phyloP scores from a whole-genome alignment of 2,329 filamentous ascomycete species.

The Juglanconis sp. region DNA sequence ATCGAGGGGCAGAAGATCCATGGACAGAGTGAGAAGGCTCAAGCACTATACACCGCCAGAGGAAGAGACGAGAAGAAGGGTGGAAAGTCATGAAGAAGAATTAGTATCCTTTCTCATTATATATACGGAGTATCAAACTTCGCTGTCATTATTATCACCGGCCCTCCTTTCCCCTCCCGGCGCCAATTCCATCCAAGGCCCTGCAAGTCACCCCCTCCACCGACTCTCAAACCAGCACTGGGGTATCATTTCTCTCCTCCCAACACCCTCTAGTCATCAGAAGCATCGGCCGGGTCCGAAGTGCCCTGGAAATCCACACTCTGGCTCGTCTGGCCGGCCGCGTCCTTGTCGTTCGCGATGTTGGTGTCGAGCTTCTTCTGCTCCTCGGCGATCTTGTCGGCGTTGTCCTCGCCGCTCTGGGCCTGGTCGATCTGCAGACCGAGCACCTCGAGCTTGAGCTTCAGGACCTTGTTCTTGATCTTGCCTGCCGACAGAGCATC shows the following conservation, averaged over 20 bases:
- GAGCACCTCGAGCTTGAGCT: conserved; percentile 51
- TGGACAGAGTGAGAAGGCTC: conserved; percentile 10
- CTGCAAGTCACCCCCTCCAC: not conserved
- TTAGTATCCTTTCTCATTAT: not conserved
- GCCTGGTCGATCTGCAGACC: conserved; percentile 50
- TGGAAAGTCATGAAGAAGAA: not conserved
- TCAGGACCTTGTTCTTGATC: conserved; percentile 40
- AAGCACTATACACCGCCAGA: conserved; percentile 7
- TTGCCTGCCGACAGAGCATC: conserved; percentile 39
- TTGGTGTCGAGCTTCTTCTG: conserved; percentile 52
- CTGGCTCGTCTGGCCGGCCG: conserved; percentile 33
- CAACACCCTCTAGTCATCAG: not conserved
- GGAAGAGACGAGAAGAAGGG: conserved; percentile 6
- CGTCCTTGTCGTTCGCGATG: conserved; percentile 36
- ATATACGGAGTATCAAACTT: conserved; percentile 12
- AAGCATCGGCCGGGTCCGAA: not conserved
- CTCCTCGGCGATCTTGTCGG: conserved; percentile 43
- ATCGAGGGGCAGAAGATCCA: conserved; percentile 12
- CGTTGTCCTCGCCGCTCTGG: conserved; percentile 40
- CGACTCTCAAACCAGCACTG: not conserved
- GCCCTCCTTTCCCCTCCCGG: not conserved
- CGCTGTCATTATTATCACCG: conserved; percentile 2
- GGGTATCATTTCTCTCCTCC: not conserved
- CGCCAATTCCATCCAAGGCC: not conserved
- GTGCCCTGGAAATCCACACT: conserved; percentile 33